Evolutionary conservation across 78 protist species (phyloP), one percentile per base, ranked within the genome.

Genomic region (Emiliania huxleyi): DNA sequence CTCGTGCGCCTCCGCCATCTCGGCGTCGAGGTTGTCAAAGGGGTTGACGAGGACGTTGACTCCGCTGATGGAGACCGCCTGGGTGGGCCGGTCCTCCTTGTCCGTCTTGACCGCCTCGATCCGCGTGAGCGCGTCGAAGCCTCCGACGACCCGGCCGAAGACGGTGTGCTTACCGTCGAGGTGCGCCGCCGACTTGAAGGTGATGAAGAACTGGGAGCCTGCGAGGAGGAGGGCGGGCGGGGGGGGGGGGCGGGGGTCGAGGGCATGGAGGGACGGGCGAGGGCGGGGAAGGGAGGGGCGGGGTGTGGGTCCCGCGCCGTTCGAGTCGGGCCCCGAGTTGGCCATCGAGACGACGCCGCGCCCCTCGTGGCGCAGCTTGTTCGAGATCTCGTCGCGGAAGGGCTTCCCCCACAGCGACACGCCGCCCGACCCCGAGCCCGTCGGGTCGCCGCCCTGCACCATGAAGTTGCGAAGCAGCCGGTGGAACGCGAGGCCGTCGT

Each of bases 361-460:
- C 15, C 85, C 85, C 1, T 55, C 44, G 40, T 93, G 94, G n/a
- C 15, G 0, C 12, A 93, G 79, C 94, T 38, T 11, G 40, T 2
- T 1, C 25, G 44, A 2, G 29, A 93, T n/a, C 91, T 93, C 94
- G 56, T 93, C 94, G 8, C 23, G 45, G 44, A 93, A 93, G 0
- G 45, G n/a, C 91, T 33, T 23, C n/a, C 56, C 84, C 73, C 73
- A 93, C 11, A 23, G 22, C 37, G 94, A 93, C 55, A 90, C 92
- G 26, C 94, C 94, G 5, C 94, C 94, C 1, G 38, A 29, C 18
- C 94, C 94, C 29, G 94, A 75, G 40, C 93, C 94, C 0, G 94
- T 93, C 37, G 94, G 94, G 35, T 93, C 94, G 19, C 94, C 94
- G 22, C 93, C 94, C 69, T 93, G 94, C 25, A 92, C 21, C 94